Evolutionary conservation across 208 protist species (phyloP), one percentile per base, ranked within the genome.

Genomic region (Crithidia thermophila): DNA sequence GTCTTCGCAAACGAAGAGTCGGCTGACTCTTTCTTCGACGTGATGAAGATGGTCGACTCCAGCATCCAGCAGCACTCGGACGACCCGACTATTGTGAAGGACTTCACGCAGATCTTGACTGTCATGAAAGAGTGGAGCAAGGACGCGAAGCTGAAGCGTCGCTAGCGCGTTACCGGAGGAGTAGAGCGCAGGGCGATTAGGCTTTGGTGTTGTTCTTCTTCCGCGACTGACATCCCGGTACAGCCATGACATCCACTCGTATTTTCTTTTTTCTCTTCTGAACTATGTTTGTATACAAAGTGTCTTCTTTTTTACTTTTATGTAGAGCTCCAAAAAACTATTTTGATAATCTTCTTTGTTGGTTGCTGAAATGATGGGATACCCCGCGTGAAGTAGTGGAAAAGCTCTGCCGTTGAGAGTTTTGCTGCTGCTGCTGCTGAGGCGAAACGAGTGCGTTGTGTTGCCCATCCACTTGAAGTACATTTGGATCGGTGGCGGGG

Each of bases 101-200:
- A 98, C 75, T 96, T 94, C 57, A 84, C 94, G 33, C 73, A 62
- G 37, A 98, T 99, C 33, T 59, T 85, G 20, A 72, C 69, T n/a
- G 63, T 95, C 4, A 98, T 99, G 82, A 95, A 91, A 57, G 95
- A 98, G 53, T 98, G 96, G 95, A 82, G 84, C 30, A 97, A 95
- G 68, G 94, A 98, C 10, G 90, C 89, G 23, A 94, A 95, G 49
- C 42, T 93, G 31, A 91, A 90, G 66, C 69, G 84, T 25, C 80
- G 77, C 3, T 78, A 62, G 66, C 5, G 30, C 25, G 31, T 10
- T 4, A 21, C 31, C 23, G 53, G 3, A 49, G n/a, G n/a, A n/a
- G n/a, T 9, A 30, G 30, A 43, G 39, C 16, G 39, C 39, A 55
- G 28, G 16, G 11, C 6, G 13, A 71, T 72, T 16, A 21, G 28